phyloP scores from a whole-genome alignment of 2,329 filamentous ascomycete genomes.

The Fusarium solani-melongenae region DNA sequence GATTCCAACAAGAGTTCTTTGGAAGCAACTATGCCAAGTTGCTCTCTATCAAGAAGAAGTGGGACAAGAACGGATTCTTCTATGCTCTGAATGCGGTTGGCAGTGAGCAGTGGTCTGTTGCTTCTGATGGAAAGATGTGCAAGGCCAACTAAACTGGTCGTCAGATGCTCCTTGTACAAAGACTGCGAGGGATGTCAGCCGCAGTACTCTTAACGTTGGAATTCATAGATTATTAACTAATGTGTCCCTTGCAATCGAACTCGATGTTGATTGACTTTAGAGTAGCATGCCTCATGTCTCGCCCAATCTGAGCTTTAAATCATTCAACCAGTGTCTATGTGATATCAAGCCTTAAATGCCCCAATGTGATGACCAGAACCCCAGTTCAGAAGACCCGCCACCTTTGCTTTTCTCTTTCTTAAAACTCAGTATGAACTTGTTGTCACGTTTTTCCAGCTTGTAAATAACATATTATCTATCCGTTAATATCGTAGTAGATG shows the following conservation, averaged over 20 bases:
- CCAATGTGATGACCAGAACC: background rate
- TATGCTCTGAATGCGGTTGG: slow-evolving; percentile 62
- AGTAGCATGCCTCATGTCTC: background rate
- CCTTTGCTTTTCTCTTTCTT: background rate
- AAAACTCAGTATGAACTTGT: background rate
- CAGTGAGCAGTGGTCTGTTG: slow-evolving; percentile 58
- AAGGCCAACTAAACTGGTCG: background rate
- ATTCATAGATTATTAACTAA: background rate
- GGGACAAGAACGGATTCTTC: slow-evolving; percentile 59
- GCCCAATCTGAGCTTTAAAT: background rate
- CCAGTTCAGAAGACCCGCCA: background rate
- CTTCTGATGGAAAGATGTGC: slow-evolving; percentile 28
- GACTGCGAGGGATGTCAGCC: background rate
- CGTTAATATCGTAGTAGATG: background rate
- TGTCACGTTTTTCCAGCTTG: background rate
- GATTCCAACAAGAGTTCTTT: slow-evolving; percentile 58
- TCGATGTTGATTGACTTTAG: background rate
- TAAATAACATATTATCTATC: background rate
- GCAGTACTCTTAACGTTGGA: background rate
- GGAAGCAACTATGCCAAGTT: slow-evolving; percentile 58
- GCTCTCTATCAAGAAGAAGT: slow-evolving; percentile 60
- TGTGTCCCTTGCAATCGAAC: background rate
- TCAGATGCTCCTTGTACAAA: background rate
- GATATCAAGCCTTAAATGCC: background rate
- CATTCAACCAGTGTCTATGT: background rate